A percentile compares a stretch with the other conserved stretches of the same genome.
These are phyloP conservation scores for Thalia dealbata DNA, from an alignment of 176 grass and related monocot species.

Conservation along the genomic window DNA sequence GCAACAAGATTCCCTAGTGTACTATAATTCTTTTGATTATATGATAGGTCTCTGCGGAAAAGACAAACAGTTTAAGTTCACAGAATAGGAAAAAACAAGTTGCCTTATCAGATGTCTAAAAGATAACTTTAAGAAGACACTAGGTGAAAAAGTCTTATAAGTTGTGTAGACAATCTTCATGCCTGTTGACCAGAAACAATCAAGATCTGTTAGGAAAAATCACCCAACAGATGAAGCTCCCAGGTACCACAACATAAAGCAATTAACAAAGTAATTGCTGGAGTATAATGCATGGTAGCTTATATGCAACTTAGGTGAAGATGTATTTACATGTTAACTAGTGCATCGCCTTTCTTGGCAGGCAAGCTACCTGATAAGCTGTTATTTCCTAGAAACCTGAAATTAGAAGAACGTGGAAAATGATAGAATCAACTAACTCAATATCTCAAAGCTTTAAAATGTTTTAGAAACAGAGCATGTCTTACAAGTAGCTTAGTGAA, in stretches of 20 bases:
- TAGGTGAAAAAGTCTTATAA: too few relatives aligned
- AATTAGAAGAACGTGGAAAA: neutral
- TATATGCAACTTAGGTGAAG: neutral
- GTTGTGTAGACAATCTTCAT: too few relatives aligned
- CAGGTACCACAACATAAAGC: neutral
- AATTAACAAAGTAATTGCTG: neutral
- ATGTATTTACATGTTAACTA: neutral
- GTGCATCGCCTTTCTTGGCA: neutral
- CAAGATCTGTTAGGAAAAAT: too few relatives aligned
- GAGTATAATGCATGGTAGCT: too few relatives aligned
- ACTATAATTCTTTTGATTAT: too few relatives aligned
- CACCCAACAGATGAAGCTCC: neutral
- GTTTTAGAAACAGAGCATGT: neutral
- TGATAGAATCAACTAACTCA: neutral
- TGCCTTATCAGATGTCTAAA: too few relatives aligned
- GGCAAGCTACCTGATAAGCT: slow-evolving; percentile 3
- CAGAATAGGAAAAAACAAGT: neutral
- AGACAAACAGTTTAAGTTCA: neutral
- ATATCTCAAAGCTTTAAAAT: neutral
- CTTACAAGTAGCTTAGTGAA: slow-evolving; percentile 39
- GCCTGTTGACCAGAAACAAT: too few relatives aligned
- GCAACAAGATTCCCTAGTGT: too few relatives aligned
- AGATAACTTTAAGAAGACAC: too few relatives aligned
- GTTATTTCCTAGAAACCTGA: slow-evolving; percentile 8
- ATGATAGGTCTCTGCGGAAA: slow-evolving; percentile 18